Base-by-base conservation (phyloP, 148 eudicot species). In the Tetragonia tetragonoides region DNA sequence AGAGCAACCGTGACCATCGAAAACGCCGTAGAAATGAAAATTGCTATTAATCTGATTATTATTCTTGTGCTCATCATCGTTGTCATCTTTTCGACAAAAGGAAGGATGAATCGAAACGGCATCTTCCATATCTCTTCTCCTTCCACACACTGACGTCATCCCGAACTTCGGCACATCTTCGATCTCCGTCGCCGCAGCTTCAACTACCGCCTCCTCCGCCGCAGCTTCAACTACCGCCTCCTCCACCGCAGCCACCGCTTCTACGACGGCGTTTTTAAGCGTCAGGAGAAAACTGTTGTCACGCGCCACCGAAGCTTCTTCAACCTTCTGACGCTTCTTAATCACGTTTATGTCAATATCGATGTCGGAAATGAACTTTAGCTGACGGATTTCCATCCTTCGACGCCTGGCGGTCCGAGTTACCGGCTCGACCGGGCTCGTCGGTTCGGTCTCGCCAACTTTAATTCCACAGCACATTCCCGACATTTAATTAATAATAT, bases 101-200 rank as follows among this genome's bases (percentile, higher is more conserved):
- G 77, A 83, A 20, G 97, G 97, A 20, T 79, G 82, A 38, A 93
- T 78, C 21, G 93, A 84, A 0, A 91, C 92, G 0, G 94, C 80
- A 72, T 95, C 98, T 79, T 95, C 98, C 98, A 95, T 95, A 42
- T 95, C 98, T 71, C 87, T 72, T 69, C 98, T 79, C 70, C 94
- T 81, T 12, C 98, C 98, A 61, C 93, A 85, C 47, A 95, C 88
- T 1, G 97, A 90, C 0, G 87, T 84, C 18, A 79, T 65, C 0
- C 98, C 98, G 51, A 85, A 91, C 81, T 87, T 91, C 0, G 88
- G 86, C 39, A 42, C 38, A 68, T 81, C 81, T 24, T 61, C 42
- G 9, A 28, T 81, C 60, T 1, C 73, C 21, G 6, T 70, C 44
- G 5, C 18, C 4, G 16, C 59, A 11, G 18, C 46, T 34, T 10